Evolutionary conservation across 202 grass and related monocot species (phyloP).

Genomic region (Setaria italica): DNA sequence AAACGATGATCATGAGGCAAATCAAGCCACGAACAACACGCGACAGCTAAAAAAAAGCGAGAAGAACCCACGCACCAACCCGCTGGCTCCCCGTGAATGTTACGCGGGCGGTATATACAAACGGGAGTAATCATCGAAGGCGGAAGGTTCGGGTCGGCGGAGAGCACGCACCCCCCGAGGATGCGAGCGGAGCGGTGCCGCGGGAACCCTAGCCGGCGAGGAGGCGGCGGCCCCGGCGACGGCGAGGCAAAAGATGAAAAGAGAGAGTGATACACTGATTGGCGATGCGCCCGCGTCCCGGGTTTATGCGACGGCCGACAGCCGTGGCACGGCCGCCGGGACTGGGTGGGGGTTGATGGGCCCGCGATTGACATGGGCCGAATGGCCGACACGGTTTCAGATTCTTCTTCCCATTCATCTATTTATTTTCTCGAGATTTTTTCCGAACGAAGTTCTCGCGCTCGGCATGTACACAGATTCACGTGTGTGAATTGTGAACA

Average conservation of each 20-base stretch:
- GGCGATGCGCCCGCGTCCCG: background rate
- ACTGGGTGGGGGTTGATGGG: no score
- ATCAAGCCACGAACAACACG: background rate
- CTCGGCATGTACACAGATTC: no score
- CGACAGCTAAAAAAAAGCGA: background rate
- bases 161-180: background rate
- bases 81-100: background rate
- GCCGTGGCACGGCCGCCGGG: background rate
- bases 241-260: background rate
- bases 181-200: background rate
- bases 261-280: background rate
- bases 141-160: background rate
- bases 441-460: no score
- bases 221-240: background rate
- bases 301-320: slow-evolving; percentile 21
- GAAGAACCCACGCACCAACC: background rate
- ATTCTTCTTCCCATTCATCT: no score
- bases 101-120: background rate
- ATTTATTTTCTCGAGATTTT: no score
- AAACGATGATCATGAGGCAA: background rate
- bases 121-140: background rate
- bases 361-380: no score
- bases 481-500: no score
- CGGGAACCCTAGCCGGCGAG: slow-evolving; percentile 43
- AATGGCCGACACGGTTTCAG: no score